phyloP scores from a whole-genome alignment of 1,139 yeast genomes.

The Groenewaldozyma auringiensis region DNA sequence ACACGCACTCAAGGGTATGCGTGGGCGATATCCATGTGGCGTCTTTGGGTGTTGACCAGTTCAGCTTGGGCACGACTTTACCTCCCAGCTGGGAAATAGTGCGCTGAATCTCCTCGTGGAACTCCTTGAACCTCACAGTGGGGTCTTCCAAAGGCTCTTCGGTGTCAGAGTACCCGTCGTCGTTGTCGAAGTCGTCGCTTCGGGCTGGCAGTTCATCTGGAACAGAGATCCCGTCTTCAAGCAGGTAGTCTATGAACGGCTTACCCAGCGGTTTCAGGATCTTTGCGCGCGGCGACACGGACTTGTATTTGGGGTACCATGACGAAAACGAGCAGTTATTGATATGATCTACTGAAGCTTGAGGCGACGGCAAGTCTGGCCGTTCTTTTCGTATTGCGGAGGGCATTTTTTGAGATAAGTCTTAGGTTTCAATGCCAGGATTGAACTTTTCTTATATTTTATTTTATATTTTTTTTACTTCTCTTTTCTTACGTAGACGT shows the following conservation, averaged over 20 bases:
- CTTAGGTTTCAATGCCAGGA: no score
- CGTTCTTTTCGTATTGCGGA: neutral
- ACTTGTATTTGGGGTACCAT: slow-evolving; percentile 59
- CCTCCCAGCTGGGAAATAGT: slow-evolving; percentile 43
- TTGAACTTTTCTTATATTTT: no score
- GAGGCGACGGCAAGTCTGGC: slow-evolving; percentile 7
- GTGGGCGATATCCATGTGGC: slow-evolving; percentile 86
- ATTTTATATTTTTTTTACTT: no score
- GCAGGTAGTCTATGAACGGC: slow-evolving; percentile 60
- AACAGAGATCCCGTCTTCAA: slow-evolving; percentile 67
- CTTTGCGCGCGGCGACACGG: slow-evolving; percentile 43
- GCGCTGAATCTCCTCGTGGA: slow-evolving; percentile 47
- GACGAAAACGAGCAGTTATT: slow-evolving; percentile 60
- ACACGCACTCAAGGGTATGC: slow-evolving; percentile 62
- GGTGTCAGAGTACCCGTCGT: slow-evolving; percentile 50
- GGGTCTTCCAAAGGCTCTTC: slow-evolving; percentile 59
- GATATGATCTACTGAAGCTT: slow-evolving; percentile 37
- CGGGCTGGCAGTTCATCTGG: slow-evolving; percentile 36
- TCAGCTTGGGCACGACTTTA: slow-evolving; percentile 75
- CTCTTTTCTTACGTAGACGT: no score
- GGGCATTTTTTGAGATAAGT: neutral
- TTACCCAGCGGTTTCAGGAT: slow-evolving; percentile 60
- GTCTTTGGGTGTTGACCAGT: slow-evolving; percentile 97
- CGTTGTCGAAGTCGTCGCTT: slow-evolving; percentile 29
- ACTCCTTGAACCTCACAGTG: slow-evolving; percentile 43